Percentiles rank a stretch among this genome's conserved stretches.
Conservation (phyloP, 2,329 filamentous ascomycete genomes). For the Rhynchosporium agropyri region DNA sequence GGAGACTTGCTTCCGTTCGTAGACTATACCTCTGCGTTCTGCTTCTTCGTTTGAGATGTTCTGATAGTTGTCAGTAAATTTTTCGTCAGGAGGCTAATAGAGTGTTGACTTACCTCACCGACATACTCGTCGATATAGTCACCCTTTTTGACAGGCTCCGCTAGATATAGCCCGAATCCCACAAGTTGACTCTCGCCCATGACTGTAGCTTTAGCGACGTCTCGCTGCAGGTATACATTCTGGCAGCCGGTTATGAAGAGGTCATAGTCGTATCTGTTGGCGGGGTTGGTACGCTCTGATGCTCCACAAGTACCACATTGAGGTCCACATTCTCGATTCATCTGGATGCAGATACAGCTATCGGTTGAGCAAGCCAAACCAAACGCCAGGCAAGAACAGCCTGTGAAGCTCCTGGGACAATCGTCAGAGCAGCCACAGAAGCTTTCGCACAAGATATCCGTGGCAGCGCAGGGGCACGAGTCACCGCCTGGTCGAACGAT, state of each 20-base stretch:
- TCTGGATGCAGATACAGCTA: constrained; percentile 70
- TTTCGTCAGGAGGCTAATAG: background rate
- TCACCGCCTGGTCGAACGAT: constrained; percentile 38
- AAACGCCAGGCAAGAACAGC: constrained; percentile 62
- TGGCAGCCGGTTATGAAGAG: constrained; percentile 64
- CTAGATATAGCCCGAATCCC: constrained; percentile 72
- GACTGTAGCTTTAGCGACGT: constrained; percentile 64
- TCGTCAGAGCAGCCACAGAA: constrained; percentile 66
- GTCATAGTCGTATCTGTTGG: constrained; percentile 62
- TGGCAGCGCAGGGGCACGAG: constrained; percentile 64
- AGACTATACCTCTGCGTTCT: constrained; percentile 41
- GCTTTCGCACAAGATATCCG: constrained; percentile 70
- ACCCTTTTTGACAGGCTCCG: constrained; percentile 47
- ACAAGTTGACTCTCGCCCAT: constrained; percentile 71
- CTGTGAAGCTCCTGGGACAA: constrained; percentile 66
- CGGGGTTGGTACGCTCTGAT: constrained; percentile 66
- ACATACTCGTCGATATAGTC: constrained; percentile 83
- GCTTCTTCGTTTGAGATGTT: constrained; percentile 52
- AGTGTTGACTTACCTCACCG: constrained; percentile 59
- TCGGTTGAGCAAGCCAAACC: constrained; percentile 62
- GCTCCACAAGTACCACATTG: constrained; percentile 74
- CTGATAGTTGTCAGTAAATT: constrained; percentile 43
- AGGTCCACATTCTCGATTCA: constrained; percentile 81
- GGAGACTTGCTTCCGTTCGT: constrained; percentile 44
- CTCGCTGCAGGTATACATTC: constrained; percentile 73